Evolutionary conservation across 2,329 filamentous ascomycete species (phyloP).

Genomic region (Ophiostoma perfectum): DNA sequence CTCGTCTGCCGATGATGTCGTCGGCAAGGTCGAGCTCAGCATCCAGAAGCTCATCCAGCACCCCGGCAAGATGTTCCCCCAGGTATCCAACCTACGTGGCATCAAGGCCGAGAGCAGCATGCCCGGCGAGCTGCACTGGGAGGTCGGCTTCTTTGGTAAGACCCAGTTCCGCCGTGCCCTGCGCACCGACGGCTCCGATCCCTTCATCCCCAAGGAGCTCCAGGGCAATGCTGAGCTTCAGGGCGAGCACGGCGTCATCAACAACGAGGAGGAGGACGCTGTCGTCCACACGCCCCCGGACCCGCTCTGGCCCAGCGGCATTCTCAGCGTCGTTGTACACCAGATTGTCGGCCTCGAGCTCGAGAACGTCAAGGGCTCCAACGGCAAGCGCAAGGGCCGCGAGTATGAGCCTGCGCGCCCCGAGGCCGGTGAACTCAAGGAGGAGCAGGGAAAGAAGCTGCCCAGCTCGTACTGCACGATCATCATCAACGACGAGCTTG

Average conservation of each 20-base stretch:
- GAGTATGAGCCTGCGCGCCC: conserved; percentile 86
- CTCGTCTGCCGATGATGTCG: conserved; percentile 86
- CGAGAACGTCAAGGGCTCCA: conserved; percentile 80
- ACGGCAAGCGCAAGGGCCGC: conserved; percentile 72
- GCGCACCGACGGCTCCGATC: conserved; percentile 79
- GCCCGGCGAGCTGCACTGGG: conserved; percentile 93
- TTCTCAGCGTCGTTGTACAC: conserved; percentile 81
- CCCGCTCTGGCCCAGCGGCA: conserved; percentile 89
- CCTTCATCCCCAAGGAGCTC: conserved; percentile 66
- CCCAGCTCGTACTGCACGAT: conserved; percentile 95
- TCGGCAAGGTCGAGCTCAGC: conserved; percentile 88
- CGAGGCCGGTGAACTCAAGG: conserved; percentile 74
- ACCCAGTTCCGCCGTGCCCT: conserved; percentile 79
- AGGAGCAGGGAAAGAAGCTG: conserved; percentile 72
- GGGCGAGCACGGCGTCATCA: conserved; percentile 76
- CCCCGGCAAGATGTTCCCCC: conserved; percentile 86
- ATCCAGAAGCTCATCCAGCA: conserved; percentile 95
- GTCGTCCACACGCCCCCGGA: conserved; percentile 88
- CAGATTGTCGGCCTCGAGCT: conserved; percentile 93
- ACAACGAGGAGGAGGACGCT: conserved; percentile 71
- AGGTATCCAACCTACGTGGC: conserved; percentile 75
- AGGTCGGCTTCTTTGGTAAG: conserved; percentile 92
- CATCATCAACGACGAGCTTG: conserved; percentile 76
- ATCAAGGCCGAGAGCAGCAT: conserved; percentile 79
- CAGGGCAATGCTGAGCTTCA: conserved; percentile 71